Conservation (phyloP, 2,329 filamentous ascomycete species). For the Trichoderma asperellum region DNA sequence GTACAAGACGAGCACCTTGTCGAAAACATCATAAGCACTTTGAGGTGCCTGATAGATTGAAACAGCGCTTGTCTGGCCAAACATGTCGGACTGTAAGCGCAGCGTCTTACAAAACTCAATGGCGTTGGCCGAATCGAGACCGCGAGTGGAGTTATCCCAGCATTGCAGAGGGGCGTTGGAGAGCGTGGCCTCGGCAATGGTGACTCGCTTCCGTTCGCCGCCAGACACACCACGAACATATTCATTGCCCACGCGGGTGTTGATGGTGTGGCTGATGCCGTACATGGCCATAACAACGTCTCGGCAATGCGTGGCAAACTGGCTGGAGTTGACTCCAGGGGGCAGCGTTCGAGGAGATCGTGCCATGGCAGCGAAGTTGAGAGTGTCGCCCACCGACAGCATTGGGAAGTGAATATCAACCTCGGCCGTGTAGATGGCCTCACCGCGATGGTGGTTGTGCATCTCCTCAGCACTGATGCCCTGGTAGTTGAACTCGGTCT, state of each 20-base stretch:
- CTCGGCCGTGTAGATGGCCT: constrained; percentile 68
- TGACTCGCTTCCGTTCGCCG: constrained; percentile 51
- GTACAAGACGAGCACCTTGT: constrained; percentile 66
- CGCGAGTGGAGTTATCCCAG: constrained; percentile 55
- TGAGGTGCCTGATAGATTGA: constrained; percentile 57
- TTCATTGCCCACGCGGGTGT: constrained; percentile 58
- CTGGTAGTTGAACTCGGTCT: constrained; percentile 45
- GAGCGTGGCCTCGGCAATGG: constrained; percentile 37
- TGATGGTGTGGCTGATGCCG: constrained; percentile 56
- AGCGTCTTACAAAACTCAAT: constrained; percentile 59
- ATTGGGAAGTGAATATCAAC: constrained; percentile 65
- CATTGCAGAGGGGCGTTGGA: constrained; percentile 36
- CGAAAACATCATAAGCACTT: constrained; percentile 52
- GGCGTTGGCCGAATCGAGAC: constrained; percentile 57
- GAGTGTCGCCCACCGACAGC: constrained; percentile 66
- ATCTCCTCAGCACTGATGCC: constrained; percentile 70
- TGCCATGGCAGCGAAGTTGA: constrained; percentile 64
- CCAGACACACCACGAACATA: constrained; percentile 57
- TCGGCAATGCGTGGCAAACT: constrained; percentile 8
- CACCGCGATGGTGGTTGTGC: constrained; percentile 52
- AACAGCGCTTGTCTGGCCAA: constrained; percentile 52
- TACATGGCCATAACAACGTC: constrained; percentile 33
- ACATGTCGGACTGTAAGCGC: constrained; percentile 53
- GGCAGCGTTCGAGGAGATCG: constrained; percentile 53
- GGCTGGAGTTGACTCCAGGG: constrained; percentile 35